These are phyloP conservation scores for Rhizodiscina lignyota DNA, from an alignment of 495 filamentous ascomycete genomes.

Conservation along the genomic window DNA sequence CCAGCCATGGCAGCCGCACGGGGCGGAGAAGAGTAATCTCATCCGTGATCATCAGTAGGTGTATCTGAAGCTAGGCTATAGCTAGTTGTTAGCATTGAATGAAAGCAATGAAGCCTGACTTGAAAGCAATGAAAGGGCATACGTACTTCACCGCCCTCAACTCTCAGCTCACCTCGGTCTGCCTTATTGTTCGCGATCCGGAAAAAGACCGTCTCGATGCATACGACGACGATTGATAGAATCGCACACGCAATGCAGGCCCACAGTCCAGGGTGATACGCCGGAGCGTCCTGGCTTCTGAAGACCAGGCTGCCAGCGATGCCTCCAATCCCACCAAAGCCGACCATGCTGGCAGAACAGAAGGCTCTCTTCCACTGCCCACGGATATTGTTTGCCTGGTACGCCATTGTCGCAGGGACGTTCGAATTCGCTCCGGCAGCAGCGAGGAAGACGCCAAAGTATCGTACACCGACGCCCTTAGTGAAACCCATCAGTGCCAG, in stretches of 20 bases:
- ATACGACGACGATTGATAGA: constrained; percentile 11
- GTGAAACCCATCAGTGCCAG: constrained; percentile 38
- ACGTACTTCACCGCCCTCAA: constrained; percentile 12
- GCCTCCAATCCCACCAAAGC: constrained; percentile 18
- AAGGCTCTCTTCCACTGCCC: constrained; percentile 20
- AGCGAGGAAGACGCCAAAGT: constrained; percentile 50
- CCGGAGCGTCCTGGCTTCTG: constrained; percentile 12
- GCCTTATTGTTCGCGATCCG: constrained; percentile 8
- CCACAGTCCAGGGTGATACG: constrained; percentile 13
- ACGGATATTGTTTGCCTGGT: constrained; percentile 19
- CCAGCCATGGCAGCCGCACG: too few relatives aligned
- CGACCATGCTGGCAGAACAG: constrained; percentile 15
- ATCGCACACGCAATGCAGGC: constrained; percentile 12
- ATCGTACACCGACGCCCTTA: constrained; percentile 29
- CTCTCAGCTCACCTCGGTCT: constrained; percentile 12
- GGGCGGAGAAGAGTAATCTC: too few relatives aligned
- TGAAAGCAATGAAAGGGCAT: not conserved
- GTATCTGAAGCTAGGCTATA: constrained; percentile 13
- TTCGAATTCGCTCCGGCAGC: constrained; percentile 47
- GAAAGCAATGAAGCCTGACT: not conserved
- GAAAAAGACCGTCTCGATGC: constrained; percentile 5
- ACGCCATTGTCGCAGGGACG: constrained; percentile 30
- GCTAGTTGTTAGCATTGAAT: constrained; percentile 2
- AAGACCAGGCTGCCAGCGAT: constrained; percentile 17
- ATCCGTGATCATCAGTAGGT: too few relatives aligned